Evolutionary conservation across 805 yeast species (phyloP), one percentile per base, ranked within the genome.

Genomic region (Wickerhamomyces chambardii): DNA sequence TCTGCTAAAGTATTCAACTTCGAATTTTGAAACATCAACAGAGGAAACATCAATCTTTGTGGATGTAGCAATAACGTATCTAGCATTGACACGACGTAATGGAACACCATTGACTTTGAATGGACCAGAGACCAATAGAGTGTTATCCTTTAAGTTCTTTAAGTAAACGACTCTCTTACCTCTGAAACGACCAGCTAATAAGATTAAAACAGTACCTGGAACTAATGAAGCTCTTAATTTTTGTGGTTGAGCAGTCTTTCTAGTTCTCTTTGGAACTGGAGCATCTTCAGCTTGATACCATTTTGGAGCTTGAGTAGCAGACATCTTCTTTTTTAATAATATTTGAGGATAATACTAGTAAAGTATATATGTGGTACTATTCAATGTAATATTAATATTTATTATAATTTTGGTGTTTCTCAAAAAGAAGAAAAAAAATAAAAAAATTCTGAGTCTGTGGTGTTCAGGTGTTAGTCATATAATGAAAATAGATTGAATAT

Each of bases 31-130:
- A 53, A 84, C 87, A 60, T 84, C 84, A 53, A 87, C 85, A 50
- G 79, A 68, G 40, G 76, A 73, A 52, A 90, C 81, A 51, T 77
- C 68, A 59, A 92, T 84, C 66, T 75, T 70, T 70, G 98, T 92
- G 54, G 96, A 86, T 63, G 98, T 90, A 60, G 97, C 97, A 72
- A 90, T 90, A 56, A 92, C 98, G 73, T 90, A 92, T 70, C 95
- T 85, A 57, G 97, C 81, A 69, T 90, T 92, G 56, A 90, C 97
- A 78, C 97, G 85, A 83, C 97, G 87, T 68, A 90, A 78, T 67
- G 98, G 97, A 55, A 90, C 98, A 76, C 98, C 98, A 75, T 90
- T 90, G 61, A 90, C 85, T 80, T 92, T 90, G 95, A 90, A 92
- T 60, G 98, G 98, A 66, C 98, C 98, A 45, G 96, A 73, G 47